A percentile compares a stretch with the other conserved stretches of the same genome.
These are phyloP conservation scores for Firmiana major DNA, from an alignment of 345 rosid species.

Conservation along the genomic window DNA sequence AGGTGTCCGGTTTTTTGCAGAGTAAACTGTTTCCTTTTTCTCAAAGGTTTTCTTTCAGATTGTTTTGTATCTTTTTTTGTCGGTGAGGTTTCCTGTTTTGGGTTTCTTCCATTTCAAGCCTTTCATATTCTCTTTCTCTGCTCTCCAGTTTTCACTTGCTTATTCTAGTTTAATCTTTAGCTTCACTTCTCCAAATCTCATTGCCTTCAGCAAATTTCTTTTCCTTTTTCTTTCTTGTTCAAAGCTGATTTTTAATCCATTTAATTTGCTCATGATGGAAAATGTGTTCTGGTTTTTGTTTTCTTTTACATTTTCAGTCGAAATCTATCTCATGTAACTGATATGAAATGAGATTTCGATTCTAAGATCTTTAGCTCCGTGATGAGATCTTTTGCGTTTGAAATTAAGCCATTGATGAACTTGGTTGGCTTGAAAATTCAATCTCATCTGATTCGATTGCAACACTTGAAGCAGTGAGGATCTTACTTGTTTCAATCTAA, in stretches of 20 bases:
- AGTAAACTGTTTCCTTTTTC: not conserved
- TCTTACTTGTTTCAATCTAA: not conserved
- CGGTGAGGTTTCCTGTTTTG: conserved; percentile 31
- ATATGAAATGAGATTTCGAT: conserved; percentile 6
- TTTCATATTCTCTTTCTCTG: conserved; percentile 8
- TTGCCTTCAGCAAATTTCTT: not conserved
- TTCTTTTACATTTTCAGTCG: not conserved
- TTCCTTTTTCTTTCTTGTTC: not conserved
- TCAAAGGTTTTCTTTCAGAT: not conserved
- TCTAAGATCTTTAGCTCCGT: conserved; percentile 19
- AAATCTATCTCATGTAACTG: not conserved
- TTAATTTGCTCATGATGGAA: not conserved
- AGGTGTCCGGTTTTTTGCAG: conserved; percentile 3
- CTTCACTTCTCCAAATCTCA: not conserved
- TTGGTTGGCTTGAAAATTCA: not conserved
- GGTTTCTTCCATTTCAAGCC: conserved; percentile 21
- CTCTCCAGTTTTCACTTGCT: conserved; percentile 2
- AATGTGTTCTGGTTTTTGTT: not conserved
- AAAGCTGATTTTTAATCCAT: not conserved
- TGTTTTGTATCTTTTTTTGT: conserved; percentile 20
- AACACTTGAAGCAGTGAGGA: conserved; percentile 12
- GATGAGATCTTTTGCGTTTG: conserved; percentile 21
- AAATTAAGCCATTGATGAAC: not conserved
- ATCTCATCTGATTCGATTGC: not conserved
- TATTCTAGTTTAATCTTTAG: not conserved